phyloP scores from a whole-genome alignment of 495 filamentous ascomycete species.

The Evernia prunastri region DNA sequence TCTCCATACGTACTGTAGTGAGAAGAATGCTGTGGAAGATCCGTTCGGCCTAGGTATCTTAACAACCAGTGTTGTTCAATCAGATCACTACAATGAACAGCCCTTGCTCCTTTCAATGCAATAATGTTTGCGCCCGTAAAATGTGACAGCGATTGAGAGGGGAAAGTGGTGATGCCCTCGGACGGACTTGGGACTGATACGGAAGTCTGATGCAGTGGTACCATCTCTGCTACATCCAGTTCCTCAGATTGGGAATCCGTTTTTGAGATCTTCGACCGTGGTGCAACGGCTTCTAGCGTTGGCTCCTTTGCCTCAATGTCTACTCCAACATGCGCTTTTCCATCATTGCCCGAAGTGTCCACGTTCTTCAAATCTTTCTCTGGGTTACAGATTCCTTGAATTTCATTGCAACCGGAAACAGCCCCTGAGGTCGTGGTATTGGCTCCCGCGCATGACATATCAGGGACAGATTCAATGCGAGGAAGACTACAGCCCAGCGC shows the following conservation, averaged over 20 bases:
- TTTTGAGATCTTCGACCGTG: not conserved
- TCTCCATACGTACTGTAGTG: not conserved
- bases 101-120: not conserved
- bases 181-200: not conserved
- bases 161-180: not conserved
- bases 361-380: not conserved
- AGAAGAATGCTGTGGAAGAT: slow-evolving; percentile 2
- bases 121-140: not conserved
- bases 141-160: not conserved
- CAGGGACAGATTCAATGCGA: not conserved
- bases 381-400: not conserved
- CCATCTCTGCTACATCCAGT: not conserved
- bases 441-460: not conserved
- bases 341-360: not conserved
- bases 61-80: not conserved
- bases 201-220: not conserved
- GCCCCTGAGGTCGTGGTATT: not conserved
- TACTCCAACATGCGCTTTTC: not conserved
- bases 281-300: not conserved
- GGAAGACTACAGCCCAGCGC: not conserved
- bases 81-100: not conserved
- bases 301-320: not conserved
- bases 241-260: not conserved
- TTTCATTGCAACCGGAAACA: not conserved
- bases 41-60: slow-evolving; percentile 10